Percentiles rank a stretch among this genome's conserved stretches.
Conservation (phyloP, 495 filamentous ascomycete genomes). For the Penicillium simplicissimum region DNA sequence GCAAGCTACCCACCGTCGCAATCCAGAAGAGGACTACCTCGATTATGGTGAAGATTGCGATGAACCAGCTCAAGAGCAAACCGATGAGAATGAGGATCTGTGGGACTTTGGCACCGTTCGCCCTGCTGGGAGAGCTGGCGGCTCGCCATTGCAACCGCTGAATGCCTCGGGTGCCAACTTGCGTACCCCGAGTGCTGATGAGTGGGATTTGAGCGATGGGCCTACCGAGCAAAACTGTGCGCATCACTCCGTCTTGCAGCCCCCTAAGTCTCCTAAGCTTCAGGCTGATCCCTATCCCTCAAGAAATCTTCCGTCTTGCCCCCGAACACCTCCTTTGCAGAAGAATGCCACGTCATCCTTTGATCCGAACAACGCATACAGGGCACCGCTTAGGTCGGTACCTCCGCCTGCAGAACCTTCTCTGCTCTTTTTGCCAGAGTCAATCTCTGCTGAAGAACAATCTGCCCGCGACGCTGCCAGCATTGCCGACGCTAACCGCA, state of each 20-base stretch:
- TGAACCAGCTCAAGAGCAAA: conserved; percentile 34
- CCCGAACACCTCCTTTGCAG: background rate
- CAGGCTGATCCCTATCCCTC: conserved; percentile 14
- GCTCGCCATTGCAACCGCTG: conserved; percentile 58
- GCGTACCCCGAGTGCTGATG: conserved; percentile 48
- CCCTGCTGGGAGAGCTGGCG: conserved; percentile 59
- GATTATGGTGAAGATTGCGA: conserved; percentile 17
- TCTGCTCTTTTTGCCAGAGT: too few relatives aligned
- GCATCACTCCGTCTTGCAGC: conserved; percentile 8
- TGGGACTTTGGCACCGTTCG: conserved; percentile 97
- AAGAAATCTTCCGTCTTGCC: conserved; percentile 15
- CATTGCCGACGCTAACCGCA: too few relatives aligned
- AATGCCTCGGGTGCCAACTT: conserved; percentile 73
- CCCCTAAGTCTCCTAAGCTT: background rate
- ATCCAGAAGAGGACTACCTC: too few relatives aligned
- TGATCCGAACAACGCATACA: background rate
- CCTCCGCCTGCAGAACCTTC: too few relatives aligned
- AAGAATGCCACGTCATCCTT: conserved; percentile 1
- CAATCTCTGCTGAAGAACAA: too few relatives aligned
- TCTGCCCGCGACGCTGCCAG: too few relatives aligned
- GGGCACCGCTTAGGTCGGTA: background rate
- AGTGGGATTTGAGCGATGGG: conserved; percentile 45
- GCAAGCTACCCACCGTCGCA: conserved; percentile 50
- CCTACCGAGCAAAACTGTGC: conserved; percentile 30
- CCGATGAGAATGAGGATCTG: conserved; percentile 58